Percentiles rank a stretch among this genome's conserved stretches.
Conservation (phyloP, 805 yeast genomes). For the Zygosaccharomyces siamensis region DNA sequence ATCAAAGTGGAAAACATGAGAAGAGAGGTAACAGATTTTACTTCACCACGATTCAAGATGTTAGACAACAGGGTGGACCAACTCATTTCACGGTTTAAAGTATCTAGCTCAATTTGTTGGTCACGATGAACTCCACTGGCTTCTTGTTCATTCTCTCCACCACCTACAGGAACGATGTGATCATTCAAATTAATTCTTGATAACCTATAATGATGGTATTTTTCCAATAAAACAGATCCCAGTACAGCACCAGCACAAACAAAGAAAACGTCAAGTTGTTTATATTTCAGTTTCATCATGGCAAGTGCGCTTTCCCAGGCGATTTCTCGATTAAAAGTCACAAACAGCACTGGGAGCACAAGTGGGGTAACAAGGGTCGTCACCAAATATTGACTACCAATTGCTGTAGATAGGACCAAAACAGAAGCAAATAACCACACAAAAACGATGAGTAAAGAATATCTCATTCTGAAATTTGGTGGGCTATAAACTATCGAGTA, state of each 20-base stretch:
- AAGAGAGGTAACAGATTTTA: conserved; percentile 6
- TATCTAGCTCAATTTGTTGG: conserved; percentile 4
- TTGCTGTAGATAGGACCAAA: conserved; percentile 21
- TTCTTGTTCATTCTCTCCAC: conserved; percentile 14
- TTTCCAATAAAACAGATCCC: conserved; percentile 16
- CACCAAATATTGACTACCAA: conserved; percentile 18
- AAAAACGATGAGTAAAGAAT: conserved; percentile 39
- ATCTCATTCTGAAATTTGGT: conserved; percentile 61
- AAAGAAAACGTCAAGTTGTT: conserved; percentile 18
- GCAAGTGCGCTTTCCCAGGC: not conserved
- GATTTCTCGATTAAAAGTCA: not conserved
- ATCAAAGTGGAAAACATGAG: conserved; percentile 5
- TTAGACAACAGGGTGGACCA: conserved; percentile 7
- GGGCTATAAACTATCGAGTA: conserved; percentile 85
- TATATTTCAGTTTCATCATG: conserved; percentile 9
- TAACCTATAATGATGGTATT: conserved; percentile 15
- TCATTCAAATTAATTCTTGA: conserved; percentile 19
- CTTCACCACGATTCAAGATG: conserved; percentile 11
- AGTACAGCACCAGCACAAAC: conserved; percentile 21
- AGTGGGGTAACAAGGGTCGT: conserved; percentile 12
- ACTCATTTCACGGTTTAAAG: conserved; percentile 6
- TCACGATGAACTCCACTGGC: conserved; percentile 1
- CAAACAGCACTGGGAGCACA: conserved; percentile 8
- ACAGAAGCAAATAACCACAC: conserved; percentile 45
- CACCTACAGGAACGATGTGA: conserved; percentile 18